Evolutionary conservation across 2,329 filamentous ascomycete genomes (phyloP).

Genomic region (Microsporum audouinii): DNA sequence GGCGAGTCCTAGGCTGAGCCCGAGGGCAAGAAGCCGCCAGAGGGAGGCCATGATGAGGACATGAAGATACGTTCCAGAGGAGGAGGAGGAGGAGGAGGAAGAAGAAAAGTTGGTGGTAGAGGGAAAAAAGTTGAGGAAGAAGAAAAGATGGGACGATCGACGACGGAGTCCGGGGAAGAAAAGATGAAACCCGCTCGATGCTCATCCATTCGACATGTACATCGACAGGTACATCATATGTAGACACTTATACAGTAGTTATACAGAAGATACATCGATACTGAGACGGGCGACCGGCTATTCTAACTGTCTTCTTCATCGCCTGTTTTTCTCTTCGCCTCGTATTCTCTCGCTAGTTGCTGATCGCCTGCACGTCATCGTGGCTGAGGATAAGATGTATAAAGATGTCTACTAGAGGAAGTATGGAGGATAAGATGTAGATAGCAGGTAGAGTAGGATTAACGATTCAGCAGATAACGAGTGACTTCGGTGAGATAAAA

Average conservation of each 20-base stretch:
- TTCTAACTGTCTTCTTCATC: too few relatives aligned
- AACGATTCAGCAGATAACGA: too few relatives aligned
- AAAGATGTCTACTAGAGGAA: too few relatives aligned
- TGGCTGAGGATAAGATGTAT: too few relatives aligned
- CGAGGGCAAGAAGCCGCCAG: constrained; percentile 2
- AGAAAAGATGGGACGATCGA: neutral
- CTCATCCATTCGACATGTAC: neutral
- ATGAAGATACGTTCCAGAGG: neutral
- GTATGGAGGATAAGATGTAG: too few relatives aligned
- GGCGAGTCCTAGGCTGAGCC: neutral
- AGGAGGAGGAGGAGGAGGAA: neutral
- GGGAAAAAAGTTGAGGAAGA: neutral
- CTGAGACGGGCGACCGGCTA: too few relatives aligned
- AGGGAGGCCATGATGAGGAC: neutral
- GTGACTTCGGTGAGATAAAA: too few relatives aligned
- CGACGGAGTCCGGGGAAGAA: neutral
- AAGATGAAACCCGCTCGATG: neutral
- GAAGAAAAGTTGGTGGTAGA: neutral
- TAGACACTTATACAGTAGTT: neutral
- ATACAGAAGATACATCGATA: too few relatives aligned
- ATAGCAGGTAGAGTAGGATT: too few relatives aligned
- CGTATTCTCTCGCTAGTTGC: too few relatives aligned
- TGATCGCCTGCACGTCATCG: too few relatives aligned
- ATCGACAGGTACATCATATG: neutral
- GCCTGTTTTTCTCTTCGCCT: too few relatives aligned